Percentiles rank a stretch among this genome's conserved stretches.
Conservation (phyloP, 495 filamentous ascomycete genomes). For the Friedmanniomyces simplex region DNA sequence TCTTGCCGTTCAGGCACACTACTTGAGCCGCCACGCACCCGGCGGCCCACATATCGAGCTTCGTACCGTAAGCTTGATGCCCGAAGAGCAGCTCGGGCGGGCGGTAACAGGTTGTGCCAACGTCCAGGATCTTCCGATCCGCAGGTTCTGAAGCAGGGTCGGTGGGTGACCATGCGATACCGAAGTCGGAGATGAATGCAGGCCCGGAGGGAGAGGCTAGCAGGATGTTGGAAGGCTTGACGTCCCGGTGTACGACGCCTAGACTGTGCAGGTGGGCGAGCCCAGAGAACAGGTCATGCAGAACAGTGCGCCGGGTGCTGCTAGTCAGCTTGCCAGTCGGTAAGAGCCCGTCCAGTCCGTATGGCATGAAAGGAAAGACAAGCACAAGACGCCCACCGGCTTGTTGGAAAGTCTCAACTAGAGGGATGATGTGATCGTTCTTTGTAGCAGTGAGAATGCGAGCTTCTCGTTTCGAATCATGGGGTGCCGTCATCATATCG, state of each 20-base stretch:
- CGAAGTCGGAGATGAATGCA: conserved; percentile 79
- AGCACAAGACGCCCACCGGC: conserved; percentile 62
- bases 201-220: conserved; percentile 56
- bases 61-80: conserved; percentile 52
- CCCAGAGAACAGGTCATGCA: conserved; percentile 61
- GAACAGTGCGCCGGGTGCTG: conserved; percentile 37
- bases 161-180: conserved; percentile 68
- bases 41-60: conserved; percentile 82
- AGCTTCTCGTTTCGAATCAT: conserved; percentile 68
- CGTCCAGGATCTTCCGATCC: conserved; percentile 71
- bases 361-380: conserved; percentile 72
- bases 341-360: conserved; percentile 58
- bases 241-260: conserved; percentile 80
- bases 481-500: conserved; percentile 60
- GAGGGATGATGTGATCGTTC: conserved; percentile 47
- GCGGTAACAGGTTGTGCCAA: conserved; percentile 86
- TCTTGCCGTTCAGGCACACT: conserved; percentile 31
- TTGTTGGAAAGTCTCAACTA: conserved; percentile 60
- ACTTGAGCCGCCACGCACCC: conserved; percentile 71
- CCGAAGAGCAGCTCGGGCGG: conserved; percentile 89
- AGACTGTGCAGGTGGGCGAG: conserved; percentile 59
- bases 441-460: conserved; percentile 51
- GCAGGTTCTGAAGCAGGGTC: conserved; percentile 52
- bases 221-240: conserved; percentile 87
- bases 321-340: conserved; percentile 36